Base-by-base conservation (phyloP, 768 basidiomycete genomes). In the Kwoniella mangroviensis region DNA sequence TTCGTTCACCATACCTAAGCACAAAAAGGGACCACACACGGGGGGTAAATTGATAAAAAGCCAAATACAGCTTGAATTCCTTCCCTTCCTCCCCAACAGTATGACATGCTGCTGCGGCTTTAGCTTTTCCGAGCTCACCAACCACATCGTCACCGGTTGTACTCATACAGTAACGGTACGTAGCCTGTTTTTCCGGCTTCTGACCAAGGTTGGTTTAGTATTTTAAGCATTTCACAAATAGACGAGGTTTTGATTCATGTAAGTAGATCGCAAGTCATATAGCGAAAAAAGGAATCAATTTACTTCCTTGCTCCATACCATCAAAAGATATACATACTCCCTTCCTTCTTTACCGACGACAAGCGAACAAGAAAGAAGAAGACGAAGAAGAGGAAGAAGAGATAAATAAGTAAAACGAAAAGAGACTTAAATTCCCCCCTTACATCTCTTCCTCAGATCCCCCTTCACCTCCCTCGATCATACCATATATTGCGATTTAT, bases 181-280 rank as follows among this genome's bases (percentile, higher is more conserved):
- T 60, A 60, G 58, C 58, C 58, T 60, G 21, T 26, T 60, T 60
- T 60, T 43, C 41, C 58, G 58, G 58, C 58, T 60, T 60, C 34
- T 26, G 58, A 60, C 9, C 34, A 34, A 34, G 34, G 34, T 34
- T 34, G 34, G 34, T 5, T 34, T 34, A 34, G 34, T 34, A 34
- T 15, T 49, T 49, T 49, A 49, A 49, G 45, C 45, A 49, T 49
- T 49, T 15, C 15, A 49, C 45, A 19, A 49, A 19, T 49, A 49
- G 45, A 19, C 34, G 34, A 34, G 34, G 34, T 34, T 34, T 34
- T 34, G 34, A 7, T 34, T 7, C 34, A 34, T 34, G 34, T 34
- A 19, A 10, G 45, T 49, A 49, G 45, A 49, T 49, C 45, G 19
- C 19, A 49, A 13, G 13, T 49, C 45, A 13, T 49, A 19, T 19